Evolutionary conservation across 2,329 filamentous ascomycete genomes (phyloP).

Genomic region (Cytospora paraplurivora): DNA sequence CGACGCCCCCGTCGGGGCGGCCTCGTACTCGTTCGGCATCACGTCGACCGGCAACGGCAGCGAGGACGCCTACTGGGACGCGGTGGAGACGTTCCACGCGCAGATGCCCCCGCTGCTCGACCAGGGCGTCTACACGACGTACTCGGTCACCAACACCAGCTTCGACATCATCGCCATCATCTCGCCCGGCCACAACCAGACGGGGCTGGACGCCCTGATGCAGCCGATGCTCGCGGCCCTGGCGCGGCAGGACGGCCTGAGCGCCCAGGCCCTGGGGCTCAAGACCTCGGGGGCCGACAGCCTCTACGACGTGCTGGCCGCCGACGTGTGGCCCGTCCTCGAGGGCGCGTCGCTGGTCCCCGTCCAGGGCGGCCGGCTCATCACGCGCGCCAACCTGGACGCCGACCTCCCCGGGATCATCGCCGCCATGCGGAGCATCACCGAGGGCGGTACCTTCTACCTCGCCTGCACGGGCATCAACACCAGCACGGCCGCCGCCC

Average conservation of each 20-base stretch:
- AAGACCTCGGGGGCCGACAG: not conserved
- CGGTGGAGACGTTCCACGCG: conserved; percentile 32
- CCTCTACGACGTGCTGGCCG: conserved; percentile 48
- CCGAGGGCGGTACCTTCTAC: too few species aligned
- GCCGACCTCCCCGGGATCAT: conserved; percentile 12
- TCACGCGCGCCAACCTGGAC: conserved; percentile 41
- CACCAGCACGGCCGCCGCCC: conserved; percentile 26
- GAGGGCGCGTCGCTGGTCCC: conserved; percentile 55
- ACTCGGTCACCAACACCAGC: too few species aligned
- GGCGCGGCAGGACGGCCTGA: too few species aligned
- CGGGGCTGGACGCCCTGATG: too few species aligned
- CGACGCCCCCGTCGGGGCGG: conserved; percentile 29
- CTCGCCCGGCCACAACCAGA: too few species aligned
- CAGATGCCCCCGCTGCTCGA: too few species aligned
- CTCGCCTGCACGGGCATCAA: too few species aligned
- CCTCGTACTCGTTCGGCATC: conserved; percentile 28
- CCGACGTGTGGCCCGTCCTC: conserved; percentile 45
- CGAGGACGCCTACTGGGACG: conserved; percentile 30
- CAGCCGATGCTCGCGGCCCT: too few species aligned
- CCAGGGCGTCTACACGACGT: too few species aligned
- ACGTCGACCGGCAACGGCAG: conserved; percentile 6
- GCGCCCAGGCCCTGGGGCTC: too few species aligned
- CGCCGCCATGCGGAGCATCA: too few species aligned
- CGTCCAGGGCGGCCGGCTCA: conserved; percentile 46
- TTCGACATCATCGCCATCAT: too few species aligned